Evolutionary conservation across 495 filamentous ascomycete species (phyloP), one percentile per base, ranked within the genome.

Genomic region (Annulohypoxylon maeteangense): DNA sequence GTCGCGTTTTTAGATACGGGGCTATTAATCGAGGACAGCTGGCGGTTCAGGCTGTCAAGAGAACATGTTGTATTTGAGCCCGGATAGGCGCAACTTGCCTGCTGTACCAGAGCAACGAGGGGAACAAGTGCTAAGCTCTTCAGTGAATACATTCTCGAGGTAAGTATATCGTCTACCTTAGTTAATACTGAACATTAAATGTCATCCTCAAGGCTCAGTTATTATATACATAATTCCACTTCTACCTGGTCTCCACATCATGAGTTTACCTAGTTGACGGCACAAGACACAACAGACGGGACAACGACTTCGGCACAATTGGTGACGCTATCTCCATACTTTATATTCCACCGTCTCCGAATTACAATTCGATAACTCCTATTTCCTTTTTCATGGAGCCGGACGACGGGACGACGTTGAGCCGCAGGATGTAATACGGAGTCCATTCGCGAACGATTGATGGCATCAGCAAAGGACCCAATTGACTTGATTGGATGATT

Each of bases 1-100:
- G 65, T 62, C 7, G 58, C 56, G 38, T 68, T 68, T 4, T 38
- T 29, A 3, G 65, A 60, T 56, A 68, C 1, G 6, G 65, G 27
- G 12, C 12, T 50, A 18, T 40, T 25, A 11, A 62, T 50, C 20
- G 40, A 54, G 7, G 65, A 62, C 36, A 68, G 56, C 12, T 55
- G 47, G 25, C 38, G 25, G 1, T 27, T 1, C 14, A 68, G 3
- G 22, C 48, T 62, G 1, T 68, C 57, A 3, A 47, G 36, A 29
- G 65, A 68, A 40, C 65, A 68, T 22, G 25, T 27, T 55, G 36
- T 57, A 1, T 18, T 48, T 6, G 6, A n/a, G 25, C 27, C 27
- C n/a, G 48, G 12, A 31, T 14, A 36, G 16, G 50, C 36, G 48
- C 16, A 55, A 7, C 5, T 38, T 18, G 20, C 38, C 5, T 27